These are phyloP conservation scores for Russula emetica DNA, from an alignment of 768 basidiomycete genomes.

Conservation along the genomic window DNA sequence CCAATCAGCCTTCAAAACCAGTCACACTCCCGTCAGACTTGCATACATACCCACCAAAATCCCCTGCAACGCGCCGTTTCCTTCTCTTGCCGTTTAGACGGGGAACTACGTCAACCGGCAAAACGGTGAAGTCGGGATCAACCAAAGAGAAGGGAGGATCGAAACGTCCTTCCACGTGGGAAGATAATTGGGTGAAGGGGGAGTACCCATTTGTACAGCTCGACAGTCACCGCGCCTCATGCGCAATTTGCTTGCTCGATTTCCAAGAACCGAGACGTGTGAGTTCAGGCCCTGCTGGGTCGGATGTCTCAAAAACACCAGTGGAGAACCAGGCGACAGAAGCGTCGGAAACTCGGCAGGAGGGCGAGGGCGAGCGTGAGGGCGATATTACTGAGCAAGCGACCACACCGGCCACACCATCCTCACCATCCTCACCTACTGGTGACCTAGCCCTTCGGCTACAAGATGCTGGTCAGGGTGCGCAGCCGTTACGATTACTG, in stretches of 20 bases:
- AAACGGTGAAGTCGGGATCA: conserved; percentile 27
- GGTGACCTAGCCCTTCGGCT: conserved; percentile 46
- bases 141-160: conserved; percentile 17
- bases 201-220: conserved; percentile 79
- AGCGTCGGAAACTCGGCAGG: conserved; percentile 33
- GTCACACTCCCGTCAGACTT: conserved; percentile 28
- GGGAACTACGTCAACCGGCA: conserved; percentile 9
- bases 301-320: conserved; percentile 9
- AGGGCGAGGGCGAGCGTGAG: conserved; percentile 38
- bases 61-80: conserved; percentile 45
- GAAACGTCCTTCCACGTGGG: conserved; percentile 53
- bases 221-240: conserved; percentile 78
- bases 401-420: background rate
- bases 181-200: conserved; percentile 71
- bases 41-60: conserved; percentile 61
- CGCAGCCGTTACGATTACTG: conserved; percentile 71
- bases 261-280: conserved; percentile 65
- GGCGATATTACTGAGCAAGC: conserved; percentile 25
- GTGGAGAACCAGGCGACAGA: conserved; percentile 32
- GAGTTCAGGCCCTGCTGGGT: conserved; percentile 35
- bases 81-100: conserved; percentile 41
- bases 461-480: conserved; percentile 68
- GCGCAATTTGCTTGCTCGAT: conserved; percentile 81
- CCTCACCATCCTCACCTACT: background rate
- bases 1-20: conserved; percentile 36